These are phyloP conservation scores for Platanthera guangdongensis DNA, from an alignment of 106 monocot species.

Conservation along the genomic window DNA sequence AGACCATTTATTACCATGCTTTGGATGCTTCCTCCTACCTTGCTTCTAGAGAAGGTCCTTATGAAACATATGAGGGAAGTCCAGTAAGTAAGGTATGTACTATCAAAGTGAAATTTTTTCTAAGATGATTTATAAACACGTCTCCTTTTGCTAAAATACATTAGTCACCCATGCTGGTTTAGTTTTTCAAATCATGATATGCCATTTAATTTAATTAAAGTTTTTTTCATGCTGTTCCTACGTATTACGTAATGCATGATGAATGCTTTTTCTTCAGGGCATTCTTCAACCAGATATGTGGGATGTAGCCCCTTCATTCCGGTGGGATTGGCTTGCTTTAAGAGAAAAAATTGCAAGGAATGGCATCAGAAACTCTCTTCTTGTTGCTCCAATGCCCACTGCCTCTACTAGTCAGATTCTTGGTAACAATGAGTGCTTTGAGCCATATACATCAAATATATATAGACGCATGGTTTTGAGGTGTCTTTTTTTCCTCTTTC, in stretches of 20 bases:
- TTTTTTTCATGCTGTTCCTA: neutral
- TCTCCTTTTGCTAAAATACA: neutral
- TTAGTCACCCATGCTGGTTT: neutral
- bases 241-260: neutral
- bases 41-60: slow-evolving; percentile 61
- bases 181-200: neutral
- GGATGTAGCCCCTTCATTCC: slow-evolving; percentile 50
- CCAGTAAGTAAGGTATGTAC: slow-evolving; percentile 60
- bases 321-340: slow-evolving; percentile 63
- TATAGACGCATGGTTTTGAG: slow-evolving; percentile 82
- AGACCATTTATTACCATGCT: slow-evolving; percentile 74
- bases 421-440: slow-evolving; percentile 89
- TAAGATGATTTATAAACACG: neutral
- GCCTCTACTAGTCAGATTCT: slow-evolving; percentile 90
- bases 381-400: slow-evolving; percentile 85
- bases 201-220: neutral
- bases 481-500: neutral
- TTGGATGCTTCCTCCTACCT: slow-evolving; percentile 53
- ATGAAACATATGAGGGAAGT: slow-evolving; percentile 72
- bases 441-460: slow-evolving; percentile 89
- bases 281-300: slow-evolving; percentile 89
- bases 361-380: slow-evolving; percentile 84
- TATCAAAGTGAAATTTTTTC: neutral
- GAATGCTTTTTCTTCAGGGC: slow-evolving; percentile 37
- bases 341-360: slow-evolving; percentile 47